Percentiles rank a stretch among this genome's conserved stretches.
Conservation (phyloP, 495 filamentous ascomycete genomes). For the Podospora pseudoanserina region DNA sequence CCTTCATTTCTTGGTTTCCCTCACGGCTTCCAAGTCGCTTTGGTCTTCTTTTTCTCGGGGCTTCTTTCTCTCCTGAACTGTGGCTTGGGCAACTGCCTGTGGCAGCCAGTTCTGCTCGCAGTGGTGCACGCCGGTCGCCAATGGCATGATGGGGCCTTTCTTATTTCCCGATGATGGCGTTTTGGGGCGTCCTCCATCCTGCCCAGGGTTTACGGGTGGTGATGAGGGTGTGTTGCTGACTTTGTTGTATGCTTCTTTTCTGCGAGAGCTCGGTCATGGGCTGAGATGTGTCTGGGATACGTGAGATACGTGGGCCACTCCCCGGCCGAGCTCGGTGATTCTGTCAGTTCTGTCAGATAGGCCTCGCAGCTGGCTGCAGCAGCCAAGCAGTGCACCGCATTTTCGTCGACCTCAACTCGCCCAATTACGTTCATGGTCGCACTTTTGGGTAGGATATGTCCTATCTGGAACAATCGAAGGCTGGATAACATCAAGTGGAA, state of each 20-base stretch:
- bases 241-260: not conserved
- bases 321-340: not conserved
- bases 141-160: not conserved
- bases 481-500: not conserved
- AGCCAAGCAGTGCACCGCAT: not conserved
- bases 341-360: conserved; percentile 7
- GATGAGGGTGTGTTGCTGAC: not conserved
- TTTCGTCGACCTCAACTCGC: not conserved
- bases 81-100: not conserved
- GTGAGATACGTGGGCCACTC: conserved; percentile 11
- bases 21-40: not conserved
- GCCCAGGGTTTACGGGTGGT: not conserved
- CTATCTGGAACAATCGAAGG: not conserved
- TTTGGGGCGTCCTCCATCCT: not conserved
- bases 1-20: not conserved
- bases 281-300: conserved; percentile 8
- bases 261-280: not conserved
- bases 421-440: not conserved
- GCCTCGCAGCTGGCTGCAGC: conserved; percentile 4
- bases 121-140: not conserved
- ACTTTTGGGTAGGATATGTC: not conserved
- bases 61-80: not conserved
- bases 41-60: not conserved
- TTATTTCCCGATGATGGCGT: not conserved
- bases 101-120: too few relatives aligned